A percentile compares a stretch with the other conserved stretches of the same genome.
Conservation (phyloP, 306 rosid genomes). For the Sindora glabra region DNA sequence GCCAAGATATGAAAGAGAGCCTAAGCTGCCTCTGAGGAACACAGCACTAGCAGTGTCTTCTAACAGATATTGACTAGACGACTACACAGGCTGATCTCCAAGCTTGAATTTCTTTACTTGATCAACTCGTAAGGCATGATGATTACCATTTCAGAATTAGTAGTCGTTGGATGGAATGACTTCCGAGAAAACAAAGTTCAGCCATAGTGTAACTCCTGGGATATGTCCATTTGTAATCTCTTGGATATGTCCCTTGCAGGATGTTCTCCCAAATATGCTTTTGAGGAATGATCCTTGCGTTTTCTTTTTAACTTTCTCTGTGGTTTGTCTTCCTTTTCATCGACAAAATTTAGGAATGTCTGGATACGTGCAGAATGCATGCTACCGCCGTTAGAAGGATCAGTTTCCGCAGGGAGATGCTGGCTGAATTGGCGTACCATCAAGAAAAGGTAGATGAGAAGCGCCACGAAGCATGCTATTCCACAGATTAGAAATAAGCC, state of each 20-base stretch:
- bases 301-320: conserved; percentile 30
- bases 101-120: too few relatives aligned
- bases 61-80: too few relatives aligned
- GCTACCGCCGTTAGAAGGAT: conserved; percentile 11
- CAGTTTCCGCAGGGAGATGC: conserved; percentile 11
- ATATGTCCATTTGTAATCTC: conserved; percentile 11
- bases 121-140: background rate
- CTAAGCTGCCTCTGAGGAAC: too few relatives aligned
- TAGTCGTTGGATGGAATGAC: background rate
- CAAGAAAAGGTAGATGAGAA: conserved; percentile 35
- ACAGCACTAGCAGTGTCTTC: too few relatives aligned
- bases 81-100: background rate
- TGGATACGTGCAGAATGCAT: conserved; percentile 39
- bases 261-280: background rate
- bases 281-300: conserved; percentile 4
- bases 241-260: conserved; percentile 10
- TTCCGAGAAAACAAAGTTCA: background rate
- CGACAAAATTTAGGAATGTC: conserved; percentile 54
- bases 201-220: background rate
- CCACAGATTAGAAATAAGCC: conserved; percentile 69
- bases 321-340: conserved; percentile 41
- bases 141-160: background rate
- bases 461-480: conserved; percentile 51
- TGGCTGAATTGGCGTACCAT: conserved; percentile 39
- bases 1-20: too few relatives aligned